Evolutionary conservation across 805 yeast species (phyloP).

Genomic region (Candida broadrunensis): DNA sequence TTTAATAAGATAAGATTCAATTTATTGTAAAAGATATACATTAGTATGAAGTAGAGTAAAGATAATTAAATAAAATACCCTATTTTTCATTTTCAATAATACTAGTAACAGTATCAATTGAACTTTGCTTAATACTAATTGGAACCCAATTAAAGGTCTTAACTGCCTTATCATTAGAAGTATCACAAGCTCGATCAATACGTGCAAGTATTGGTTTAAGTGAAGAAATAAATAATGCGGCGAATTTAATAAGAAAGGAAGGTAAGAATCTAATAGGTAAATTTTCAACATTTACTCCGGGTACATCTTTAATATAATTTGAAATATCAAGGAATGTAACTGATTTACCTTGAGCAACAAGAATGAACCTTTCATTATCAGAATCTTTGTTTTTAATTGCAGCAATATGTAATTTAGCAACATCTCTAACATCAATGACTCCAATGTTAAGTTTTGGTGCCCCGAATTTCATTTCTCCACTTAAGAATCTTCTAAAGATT

Average conservation of each 20-base stretch:
- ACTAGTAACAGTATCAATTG: background rate
- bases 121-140: background rate
- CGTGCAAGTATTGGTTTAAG: background rate
- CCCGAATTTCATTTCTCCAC: background rate
- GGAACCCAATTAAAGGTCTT: background rate
- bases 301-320: background rate
- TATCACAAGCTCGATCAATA: background rate
- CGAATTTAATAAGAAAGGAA: background rate
- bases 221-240: background rate
- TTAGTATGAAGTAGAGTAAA: no score
- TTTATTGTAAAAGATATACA: no score
- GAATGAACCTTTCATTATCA: slow-evolving; percentile 20
- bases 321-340: background rate
- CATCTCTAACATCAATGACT: slow-evolving; percentile 45
- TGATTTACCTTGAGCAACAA: background rate
- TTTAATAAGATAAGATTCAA: no score
- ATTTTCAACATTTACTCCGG: background rate
- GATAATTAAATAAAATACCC: no score
- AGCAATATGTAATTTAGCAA: slow-evolving; percentile 40
- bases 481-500: background rate
- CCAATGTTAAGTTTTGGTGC: slow-evolving; percentile 4
- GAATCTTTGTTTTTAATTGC: slow-evolving; percentile 28
- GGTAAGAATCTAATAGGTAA: background rate
- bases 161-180: background rate
- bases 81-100: background rate